These are phyloP conservation scores for Plenodomus tracheiphilus DNA, from an alignment of 2,329 filamentous ascomycete species.

Conservation along the genomic window DNA sequence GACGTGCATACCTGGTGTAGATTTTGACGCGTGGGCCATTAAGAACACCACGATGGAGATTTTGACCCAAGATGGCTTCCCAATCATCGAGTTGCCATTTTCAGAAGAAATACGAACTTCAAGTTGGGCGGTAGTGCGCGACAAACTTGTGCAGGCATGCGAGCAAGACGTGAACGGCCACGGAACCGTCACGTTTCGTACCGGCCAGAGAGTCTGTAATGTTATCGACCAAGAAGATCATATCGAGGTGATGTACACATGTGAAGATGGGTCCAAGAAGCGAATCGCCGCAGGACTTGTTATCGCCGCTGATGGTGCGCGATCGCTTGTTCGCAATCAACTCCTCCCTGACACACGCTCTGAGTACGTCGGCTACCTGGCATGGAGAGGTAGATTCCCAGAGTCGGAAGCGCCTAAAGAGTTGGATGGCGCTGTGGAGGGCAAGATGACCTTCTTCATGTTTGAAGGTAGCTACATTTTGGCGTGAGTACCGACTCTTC, in stretches of 20 bases:
- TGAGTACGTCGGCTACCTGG: conserved; percentile 22
- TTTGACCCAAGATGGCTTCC: conserved; percentile 9
- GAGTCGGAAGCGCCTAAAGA: conserved; percentile 10
- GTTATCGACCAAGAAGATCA: conserved; percentile 7
- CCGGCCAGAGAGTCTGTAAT: conserved; percentile 4
- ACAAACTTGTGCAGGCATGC: conserved; percentile 11
- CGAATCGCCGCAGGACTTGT: conserved; percentile 10
- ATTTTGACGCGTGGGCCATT: conserved; percentile 10
- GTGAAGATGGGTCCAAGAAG: not conserved
- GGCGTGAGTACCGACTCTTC: not conserved
- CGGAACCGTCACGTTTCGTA: conserved; percentile 4
- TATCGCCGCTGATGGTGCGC: conserved; percentile 22
- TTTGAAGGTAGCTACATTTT: conserved; percentile 9
- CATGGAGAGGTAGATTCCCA: conserved; percentile 18
- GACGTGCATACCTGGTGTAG: conserved; percentile 7
- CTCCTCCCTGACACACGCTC: conserved; percentile 12
- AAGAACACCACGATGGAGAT: conserved; percentile 12
- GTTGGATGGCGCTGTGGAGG: conserved; percentile 5
- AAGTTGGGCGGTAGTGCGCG: conserved; percentile 19
- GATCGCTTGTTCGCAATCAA: conserved; percentile 12
- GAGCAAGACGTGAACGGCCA: conserved; percentile 1
- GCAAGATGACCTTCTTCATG: conserved; percentile 9
- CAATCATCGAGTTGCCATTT: conserved; percentile 6
- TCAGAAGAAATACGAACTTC: conserved; percentile 11
- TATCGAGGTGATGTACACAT: conserved; percentile 4